Evolutionary conservation across 1,284 basidiomycete genomes (phyloP).

Genomic region (Pyrrhoderma lamaoense): DNA sequence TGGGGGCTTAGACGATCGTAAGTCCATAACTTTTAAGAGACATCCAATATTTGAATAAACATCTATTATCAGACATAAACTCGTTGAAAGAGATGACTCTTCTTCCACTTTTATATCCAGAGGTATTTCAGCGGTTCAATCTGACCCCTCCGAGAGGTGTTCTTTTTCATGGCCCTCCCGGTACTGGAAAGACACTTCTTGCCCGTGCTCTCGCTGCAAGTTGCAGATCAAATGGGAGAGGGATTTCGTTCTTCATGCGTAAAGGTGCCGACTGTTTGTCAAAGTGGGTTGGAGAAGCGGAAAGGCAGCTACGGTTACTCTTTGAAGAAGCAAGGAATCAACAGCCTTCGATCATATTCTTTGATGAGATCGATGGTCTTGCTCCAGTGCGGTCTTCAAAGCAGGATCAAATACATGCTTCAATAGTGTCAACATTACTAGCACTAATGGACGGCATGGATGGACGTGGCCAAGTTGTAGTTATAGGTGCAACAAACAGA

Average conservation of each 20-base stretch:
- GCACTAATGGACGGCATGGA: constrained; percentile 99
- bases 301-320: constrained; percentile 88
- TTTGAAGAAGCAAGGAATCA: constrained; percentile 94
- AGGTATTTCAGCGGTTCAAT: constrained; percentile 93
- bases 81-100: constrained; percentile 99
- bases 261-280: constrained; percentile 98
- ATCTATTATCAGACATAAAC: constrained; percentile 68
- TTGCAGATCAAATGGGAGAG: constrained; percentile 82
- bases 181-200: constrained; percentile 89
- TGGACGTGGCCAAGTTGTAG: constrained; percentile 93
- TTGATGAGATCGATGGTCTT: constrained; percentile 98
- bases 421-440: constrained; percentile 92
- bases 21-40: constrained; percentile 27
- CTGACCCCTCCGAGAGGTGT: constrained; percentile 96
- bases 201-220: constrained; percentile 94
- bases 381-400: constrained; percentile 97
- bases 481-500: constrained; percentile 96
- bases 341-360: constrained; percentile 95
- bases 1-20: constrained; percentile 93
- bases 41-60: neutral
- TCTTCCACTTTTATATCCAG: constrained; percentile 91
- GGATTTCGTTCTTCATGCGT: constrained; percentile 99
- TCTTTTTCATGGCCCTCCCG: constrained; percentile 94
- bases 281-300: constrained; percentile 99
- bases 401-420: constrained; percentile 98